Evolutionary conservation across 305 asterid species (phyloP).

Genomic region (Solanum aculeatissimum): DNA sequence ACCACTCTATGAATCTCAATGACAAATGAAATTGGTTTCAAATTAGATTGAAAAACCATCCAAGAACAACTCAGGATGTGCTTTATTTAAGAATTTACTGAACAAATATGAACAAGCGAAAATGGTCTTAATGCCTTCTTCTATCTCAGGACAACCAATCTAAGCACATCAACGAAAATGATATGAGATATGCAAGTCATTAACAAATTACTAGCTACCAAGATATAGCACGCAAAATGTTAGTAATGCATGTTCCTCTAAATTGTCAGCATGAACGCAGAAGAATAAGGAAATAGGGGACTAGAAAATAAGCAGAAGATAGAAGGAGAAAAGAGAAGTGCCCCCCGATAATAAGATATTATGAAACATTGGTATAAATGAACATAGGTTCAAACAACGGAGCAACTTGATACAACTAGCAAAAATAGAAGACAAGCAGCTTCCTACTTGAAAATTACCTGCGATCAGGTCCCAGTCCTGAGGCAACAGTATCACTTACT

Average conservation of each 20-base stretch:
- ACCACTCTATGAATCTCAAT: not conserved
- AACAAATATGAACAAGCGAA: not conserved
- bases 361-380: not conserved
- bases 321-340: not conserved
- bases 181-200: not conserved
- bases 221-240: not conserved
- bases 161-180: not conserved
- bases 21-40: not conserved
- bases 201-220: not conserved
- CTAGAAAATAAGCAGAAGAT: not conserved
- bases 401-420: not conserved
- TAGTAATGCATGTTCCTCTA: not conserved
- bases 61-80: not conserved
- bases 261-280: not conserved
- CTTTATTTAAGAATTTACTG: not conserved
- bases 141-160: not conserved
- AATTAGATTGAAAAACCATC: not conserved
- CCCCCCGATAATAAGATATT: not conserved
- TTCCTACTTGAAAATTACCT: conserved; percentile 36
- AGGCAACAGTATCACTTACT: conserved; percentile 91
- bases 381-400: not conserved
- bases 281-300: not conserved
- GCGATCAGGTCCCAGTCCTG: conserved; percentile 75
- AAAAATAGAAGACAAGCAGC: not conserved
- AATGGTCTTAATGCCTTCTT: not conserved